phyloP scores from a whole-genome alignment of 768 basidiomycete species.

The Auriscalpium vulgare region DNA sequence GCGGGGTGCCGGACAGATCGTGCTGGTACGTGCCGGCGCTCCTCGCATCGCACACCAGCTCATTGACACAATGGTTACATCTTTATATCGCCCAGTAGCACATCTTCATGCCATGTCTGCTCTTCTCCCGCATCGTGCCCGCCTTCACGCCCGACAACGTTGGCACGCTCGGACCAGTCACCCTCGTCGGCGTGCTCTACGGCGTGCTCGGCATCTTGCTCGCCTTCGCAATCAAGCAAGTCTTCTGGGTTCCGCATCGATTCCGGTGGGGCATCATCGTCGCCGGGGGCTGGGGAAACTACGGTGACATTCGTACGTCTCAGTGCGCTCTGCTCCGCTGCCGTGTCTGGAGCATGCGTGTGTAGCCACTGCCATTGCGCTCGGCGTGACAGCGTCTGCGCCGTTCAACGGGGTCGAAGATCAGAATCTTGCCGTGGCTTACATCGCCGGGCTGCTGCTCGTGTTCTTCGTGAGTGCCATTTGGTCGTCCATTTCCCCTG shows the following conservation, averaged over 20 bases:
- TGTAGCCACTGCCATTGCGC: constrained; percentile 55
- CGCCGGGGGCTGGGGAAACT: constrained; percentile 64
- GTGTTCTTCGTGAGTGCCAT: constrained; percentile 43
- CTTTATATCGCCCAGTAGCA: constrained; percentile 26
- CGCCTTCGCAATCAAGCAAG: constrained; percentile 46
- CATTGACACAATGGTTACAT: background rate
- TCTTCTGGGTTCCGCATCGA: constrained; percentile 74
- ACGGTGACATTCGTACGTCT: constrained; percentile 60
- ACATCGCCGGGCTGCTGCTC: constrained; percentile 53
- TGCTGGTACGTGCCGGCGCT: constrained; percentile 32
- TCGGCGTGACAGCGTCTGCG: constrained; percentile 50
- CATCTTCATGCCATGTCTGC: constrained; percentile 51
- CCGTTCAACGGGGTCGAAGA: constrained; percentile 57
- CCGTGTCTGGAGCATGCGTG: background rate
- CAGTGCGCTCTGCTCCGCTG: background rate
- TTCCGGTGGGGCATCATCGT: constrained; percentile 65
- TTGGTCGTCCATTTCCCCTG: background rate
- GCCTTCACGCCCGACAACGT: constrained; percentile 55
- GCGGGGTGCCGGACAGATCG: constrained; percentile 49
- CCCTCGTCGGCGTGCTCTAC: constrained; percentile 55
- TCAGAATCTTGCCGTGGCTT: constrained; percentile 56
- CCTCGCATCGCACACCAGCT: background rate
- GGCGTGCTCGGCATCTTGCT: constrained; percentile 45
- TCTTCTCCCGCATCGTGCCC: constrained; percentile 69
- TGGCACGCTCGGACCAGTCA: constrained; percentile 47